Base-by-base conservation (phyloP, 345 rosid genomes). In the Trapa bicornis region DNA sequence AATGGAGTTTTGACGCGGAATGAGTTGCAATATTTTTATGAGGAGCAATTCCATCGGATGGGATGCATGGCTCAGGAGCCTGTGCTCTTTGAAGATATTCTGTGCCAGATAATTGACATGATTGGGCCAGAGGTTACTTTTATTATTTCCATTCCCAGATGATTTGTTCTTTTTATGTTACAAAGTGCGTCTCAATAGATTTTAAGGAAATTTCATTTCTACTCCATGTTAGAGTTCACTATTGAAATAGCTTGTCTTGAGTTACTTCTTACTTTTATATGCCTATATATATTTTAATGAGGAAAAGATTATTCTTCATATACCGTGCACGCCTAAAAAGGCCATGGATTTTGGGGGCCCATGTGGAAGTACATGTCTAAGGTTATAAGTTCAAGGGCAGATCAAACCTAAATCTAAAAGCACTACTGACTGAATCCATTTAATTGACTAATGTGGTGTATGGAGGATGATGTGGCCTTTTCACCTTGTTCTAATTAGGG, bases 31-130 rank as follows among this genome's bases (percentile, higher is more conserved):
- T 91, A 86, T 84, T 91, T 88, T 77, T 92, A 92, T 66, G 98
- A 92, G 74, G 98, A 92, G 78, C 97, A 92, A 73, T 77, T 92
- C 73, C 98, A 92, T 81, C 89, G 98, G 69, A 92, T 92, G 98
- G 98, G 89, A 72, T 92, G 98, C 80, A 86, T 92, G 98, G 97
- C 93, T 2, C 98, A 92, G 74, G 98, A 92, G 72, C 96, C 97
- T 13, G 98, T 92, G 53, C 81, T 92, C 45, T 89, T 89, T 80
- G 98, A 92, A 81, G 98, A 92, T 79, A 89, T 92, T 68, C 70
- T 92, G 38, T 92, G 98, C 80, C 98, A 92, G 78, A 83, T 92
- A 80, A 86, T 89, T 58, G 98, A 92, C 77, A 92, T 92, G 98
- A 80, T 89, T 73, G 85, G 86, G 73, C 93, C 97, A 17, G 86